Evolutionary conservation across 2,329 filamentous ascomycete genomes (phyloP), one percentile per base, ranked within the genome.

Genomic region (Hirsutella minnesotensis): DNA sequence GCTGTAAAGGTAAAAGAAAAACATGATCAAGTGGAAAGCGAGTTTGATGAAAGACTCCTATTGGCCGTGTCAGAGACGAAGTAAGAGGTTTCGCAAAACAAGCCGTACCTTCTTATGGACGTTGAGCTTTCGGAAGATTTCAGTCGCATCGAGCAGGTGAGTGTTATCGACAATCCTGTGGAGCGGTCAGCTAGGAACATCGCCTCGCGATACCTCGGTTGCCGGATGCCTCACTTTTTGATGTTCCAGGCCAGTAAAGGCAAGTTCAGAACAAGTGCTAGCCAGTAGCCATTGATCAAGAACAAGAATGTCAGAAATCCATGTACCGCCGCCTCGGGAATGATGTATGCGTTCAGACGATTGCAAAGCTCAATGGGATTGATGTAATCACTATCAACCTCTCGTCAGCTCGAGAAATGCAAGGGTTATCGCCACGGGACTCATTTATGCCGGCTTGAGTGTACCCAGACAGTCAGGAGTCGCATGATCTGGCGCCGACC

Each of bases 361-460:
- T 98, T 98, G 84, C 92, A 98, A 53, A 98, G 89, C 59, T 98
- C 92, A 72, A 98, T 98, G 38, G 92, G 92, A 74, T 98, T 98
- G 72, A 98, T 98, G 70, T 98, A 98, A 71, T 98, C 92, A 71
- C 88, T 95, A 61, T 46, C 48, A 29, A 44, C 20, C 3, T 15
- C 5, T 38, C 29, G 41, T 42, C 19, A 39, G 36, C 24, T 15
- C 15, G 35, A n/a, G n/a, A n/a, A n/a, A n/a, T n/a, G n/a, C n/a
- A n/a, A n/a, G n/a, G n/a, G n/a, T n/a, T n/a, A n/a, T n/a, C n/a
- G n/a, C n/a, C n/a, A n/a, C n/a, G n/a, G n/a, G n/a, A n/a, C n/a
- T n/a, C n/a, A n/a, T n/a, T n/a, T n/a, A n/a, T n/a, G n/a, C n/a
- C n/a, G n/a, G n/a, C n/a, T n/a, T n/a, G n/a, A n/a, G n/a, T n/a